Evolutionary conservation across 2,329 filamentous ascomycete genomes (phyloP), one percentile per base, ranked within the genome.

Genomic region (Botrytis aclada): DNA sequence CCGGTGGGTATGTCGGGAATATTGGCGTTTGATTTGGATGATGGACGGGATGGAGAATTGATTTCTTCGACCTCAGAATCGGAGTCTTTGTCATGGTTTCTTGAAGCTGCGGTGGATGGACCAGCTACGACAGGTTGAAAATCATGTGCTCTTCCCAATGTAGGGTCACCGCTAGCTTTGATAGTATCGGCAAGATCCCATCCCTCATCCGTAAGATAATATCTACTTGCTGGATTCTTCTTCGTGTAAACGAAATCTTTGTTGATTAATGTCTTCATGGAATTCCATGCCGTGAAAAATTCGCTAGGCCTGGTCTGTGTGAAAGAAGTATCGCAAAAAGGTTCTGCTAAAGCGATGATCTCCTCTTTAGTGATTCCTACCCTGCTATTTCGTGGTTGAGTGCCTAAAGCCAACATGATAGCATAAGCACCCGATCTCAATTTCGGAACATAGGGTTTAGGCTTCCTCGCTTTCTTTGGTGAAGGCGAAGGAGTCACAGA

Each of bases 241-340:
- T 88, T 89, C 76, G 92, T 90, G 72, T 89, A 90, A 0, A 95
- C 91, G 5, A 95, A 83, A 73, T 94, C 92, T 79, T 95, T 94
- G 71, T 89, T 85, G 8, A 90, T 77, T 45, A 96, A 83, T 0
- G 91, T 93, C 79, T 93, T 93, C 87, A 95, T 94, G 1, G 92
- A 94, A 78, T 88, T 92, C 93, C 93, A 96, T 0, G 93, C 93
- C 0, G 93, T 95, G 77, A 93, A 93, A 77, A 88, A 92, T 72
- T 90, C 92, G 18, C 86, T 90, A 0, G 91, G 84, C 71, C 93
- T 90, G 58, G 84, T 85, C 0, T 87, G 88, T 0, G 87, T 91
- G 77, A 94, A 94, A 0, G 92, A 94, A 2, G 90, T 83, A 79
- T 95, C 92, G 77, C 90, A 93, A 80, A 92, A 85, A 10, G 88